Evolutionary conservation across 225 moss, liverwort and hornwort species (phyloP).

Genomic region (Bryoerythrophyllum caledonicum): DNA sequence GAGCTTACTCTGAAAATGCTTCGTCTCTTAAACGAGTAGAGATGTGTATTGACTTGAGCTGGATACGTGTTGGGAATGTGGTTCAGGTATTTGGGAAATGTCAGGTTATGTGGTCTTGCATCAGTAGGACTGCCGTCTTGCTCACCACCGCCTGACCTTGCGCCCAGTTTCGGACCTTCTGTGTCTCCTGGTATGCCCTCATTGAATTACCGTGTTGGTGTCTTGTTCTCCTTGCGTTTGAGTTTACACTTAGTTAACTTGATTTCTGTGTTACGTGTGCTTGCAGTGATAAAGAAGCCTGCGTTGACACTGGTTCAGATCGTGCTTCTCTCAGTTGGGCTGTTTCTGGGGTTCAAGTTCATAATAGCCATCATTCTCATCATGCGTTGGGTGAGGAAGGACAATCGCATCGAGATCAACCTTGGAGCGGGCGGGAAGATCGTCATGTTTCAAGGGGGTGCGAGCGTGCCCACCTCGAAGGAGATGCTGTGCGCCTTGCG

Average conservation of each 20-base stretch:
- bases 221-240: no score
- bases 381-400: slow-evolving; percentile 36
- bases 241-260: background rate
- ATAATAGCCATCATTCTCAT: slow-evolving; percentile 21
- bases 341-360: slow-evolving; percentile 33
- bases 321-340: slow-evolving; percentile 24
- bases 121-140: slow-evolving; percentile 19
- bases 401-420: slow-evolving; percentile 25
- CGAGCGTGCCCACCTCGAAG: slow-evolving; percentile 24
- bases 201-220: no score
- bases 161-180: slow-evolving; percentile 13
- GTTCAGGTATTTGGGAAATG: slow-evolving; percentile 26
- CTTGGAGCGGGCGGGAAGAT: slow-evolving; percentile 43
- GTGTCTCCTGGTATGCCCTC: background rate
- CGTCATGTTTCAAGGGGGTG: slow-evolving; percentile 41
- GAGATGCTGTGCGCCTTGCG: slow-evolving; percentile 31
- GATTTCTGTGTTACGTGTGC: background rate
- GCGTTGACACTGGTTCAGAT: slow-evolving; percentile 25
- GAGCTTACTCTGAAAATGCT: no score
- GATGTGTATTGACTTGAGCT: no score
- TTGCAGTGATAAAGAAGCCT: slow-evolving; percentile 26
- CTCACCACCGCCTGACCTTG: slow-evolving; percentile 3
- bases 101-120: slow-evolving; percentile 22
- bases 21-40: no score
- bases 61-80: no score